Evolutionary conservation across 345 rosid genomes (phyloP).

Genomic region (Trapa bicornis): DNA sequence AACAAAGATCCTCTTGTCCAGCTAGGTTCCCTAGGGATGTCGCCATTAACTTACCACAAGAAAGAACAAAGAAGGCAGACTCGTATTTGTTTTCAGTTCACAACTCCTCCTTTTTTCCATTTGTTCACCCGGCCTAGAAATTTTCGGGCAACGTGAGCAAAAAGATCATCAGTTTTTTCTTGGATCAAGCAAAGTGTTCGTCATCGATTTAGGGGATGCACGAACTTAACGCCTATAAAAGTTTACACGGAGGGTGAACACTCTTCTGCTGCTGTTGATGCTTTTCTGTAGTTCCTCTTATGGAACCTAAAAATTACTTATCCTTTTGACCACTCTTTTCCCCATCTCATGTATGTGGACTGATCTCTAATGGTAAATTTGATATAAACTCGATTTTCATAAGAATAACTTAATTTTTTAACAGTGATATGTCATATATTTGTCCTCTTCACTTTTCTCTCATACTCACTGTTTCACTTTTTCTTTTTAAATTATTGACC

Average conservation of each 20-base stretch:
- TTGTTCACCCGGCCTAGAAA: no score
- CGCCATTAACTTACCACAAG: not conserved
- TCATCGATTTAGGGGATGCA: not conserved
- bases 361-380: not conserved
- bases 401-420: not conserved
- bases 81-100: no score
- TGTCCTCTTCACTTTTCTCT: constrained; percentile 2
- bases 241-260: not conserved
- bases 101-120: no score
- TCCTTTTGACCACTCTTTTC: not conserved
- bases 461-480: not conserved
- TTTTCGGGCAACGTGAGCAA: no score
- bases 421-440: not conserved
- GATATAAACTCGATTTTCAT: not conserved
- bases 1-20: not conserved
- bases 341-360: not conserved
- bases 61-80: not conserved
- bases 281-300: not conserved
- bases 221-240: not conserved
- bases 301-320: not conserved
- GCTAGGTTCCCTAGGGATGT: not conserved
- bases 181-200: no score
- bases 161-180: not conserved
- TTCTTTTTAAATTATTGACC: not conserved
- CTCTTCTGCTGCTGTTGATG: not conserved